Percentiles rank a stretch among this genome's conserved stretches.
Conservation (phyloP, 2,329 filamentous ascomycete species). For the Arthrocladium fulminans region DNA sequence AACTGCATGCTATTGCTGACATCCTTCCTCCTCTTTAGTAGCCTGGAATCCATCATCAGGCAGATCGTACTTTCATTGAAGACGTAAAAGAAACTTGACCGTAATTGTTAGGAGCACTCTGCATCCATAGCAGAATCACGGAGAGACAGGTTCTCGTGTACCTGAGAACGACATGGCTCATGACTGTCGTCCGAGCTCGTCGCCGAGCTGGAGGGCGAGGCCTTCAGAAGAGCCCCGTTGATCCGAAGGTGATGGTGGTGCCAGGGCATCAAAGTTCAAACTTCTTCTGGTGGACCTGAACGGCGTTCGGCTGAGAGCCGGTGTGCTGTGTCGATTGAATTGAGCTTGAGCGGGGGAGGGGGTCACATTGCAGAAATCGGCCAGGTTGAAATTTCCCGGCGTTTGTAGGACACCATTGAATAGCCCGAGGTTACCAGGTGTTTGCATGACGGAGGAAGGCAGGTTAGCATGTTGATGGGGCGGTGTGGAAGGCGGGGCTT, state of each 20-base stretch:
- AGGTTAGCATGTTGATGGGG: constrained; percentile 54
- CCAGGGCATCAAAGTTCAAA: constrained; percentile 73
- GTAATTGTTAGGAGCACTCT: not conserved
- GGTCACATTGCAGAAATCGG: constrained; percentile 95
- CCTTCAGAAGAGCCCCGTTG: constrained; percentile 29
- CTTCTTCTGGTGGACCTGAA: constrained; percentile 62
- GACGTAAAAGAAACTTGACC: not conserved
- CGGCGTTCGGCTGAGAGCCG: constrained; percentile 58
- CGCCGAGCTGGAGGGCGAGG: constrained; percentile 58
- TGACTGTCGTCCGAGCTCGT: constrained; percentile 39
- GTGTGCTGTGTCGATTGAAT: constrained; percentile 54
- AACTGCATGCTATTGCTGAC: not conserved
- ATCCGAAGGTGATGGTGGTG: constrained; percentile 38
- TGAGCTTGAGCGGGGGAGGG: constrained; percentile 85
- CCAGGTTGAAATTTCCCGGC: constrained; percentile 81
- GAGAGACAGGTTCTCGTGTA: not conserved
- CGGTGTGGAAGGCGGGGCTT: constrained; percentile 67
- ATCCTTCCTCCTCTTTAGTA: constrained; percentile 4
- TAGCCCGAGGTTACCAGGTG: constrained; percentile 54
- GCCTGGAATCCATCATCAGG: not conserved
- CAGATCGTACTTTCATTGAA: not conserved
- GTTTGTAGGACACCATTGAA: constrained; percentile 74
- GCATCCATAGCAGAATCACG: not conserved
- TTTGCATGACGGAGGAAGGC: constrained; percentile 44
- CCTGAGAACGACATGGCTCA: no score